phyloP scores from a whole-genome alignment of 768 basidiomycete genomes.

The Butyriboletus loyo region DNA sequence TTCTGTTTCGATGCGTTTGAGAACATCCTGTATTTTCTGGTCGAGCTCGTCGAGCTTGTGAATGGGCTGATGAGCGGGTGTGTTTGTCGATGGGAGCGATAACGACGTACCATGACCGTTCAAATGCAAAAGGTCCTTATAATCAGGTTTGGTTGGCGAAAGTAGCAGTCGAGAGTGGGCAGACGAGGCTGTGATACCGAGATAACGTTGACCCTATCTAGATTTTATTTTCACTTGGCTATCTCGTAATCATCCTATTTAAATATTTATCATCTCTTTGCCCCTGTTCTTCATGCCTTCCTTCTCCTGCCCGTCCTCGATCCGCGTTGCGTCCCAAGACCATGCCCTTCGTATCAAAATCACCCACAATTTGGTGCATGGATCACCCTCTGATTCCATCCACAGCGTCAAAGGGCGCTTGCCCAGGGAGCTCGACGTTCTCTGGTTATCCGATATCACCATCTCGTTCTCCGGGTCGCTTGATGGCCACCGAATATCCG shows the following conservation, averaged over 20 bases:
- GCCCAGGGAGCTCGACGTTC: slow-evolving; percentile 44
- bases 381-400: slow-evolving; percentile 28
- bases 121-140: slow-evolving; percentile 11
- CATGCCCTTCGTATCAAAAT: slow-evolving; percentile 46
- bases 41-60: slow-evolving; percentile 61
- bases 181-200: slow-evolving; percentile 29
- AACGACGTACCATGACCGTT: slow-evolving; percentile 31
- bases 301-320: slow-evolving; percentile 28
- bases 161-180: slow-evolving; percentile 20
- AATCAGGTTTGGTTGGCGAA: slow-evolving; percentile 9
- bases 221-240: slow-evolving; percentile 21
- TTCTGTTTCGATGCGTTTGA: slow-evolving; percentile 87
- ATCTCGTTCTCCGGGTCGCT: slow-evolving; percentile 54
- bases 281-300: slow-evolving; percentile 28
- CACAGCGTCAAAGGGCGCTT: slow-evolving; percentile 34
- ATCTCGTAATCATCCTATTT: slow-evolving; percentile 21
- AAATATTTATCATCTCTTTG: slow-evolving; percentile 6
- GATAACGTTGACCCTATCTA: slow-evolving; percentile 25
- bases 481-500: slow-evolving; percentile 41
- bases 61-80: neutral
- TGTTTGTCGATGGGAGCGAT: slow-evolving; percentile 7
- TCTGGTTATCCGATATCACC: slow-evolving; percentile 46
- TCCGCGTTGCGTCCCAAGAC: slow-evolving; percentile 44
- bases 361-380: slow-evolving; percentile 41
- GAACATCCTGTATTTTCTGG: slow-evolving; percentile 90